phyloP scores from a whole-genome alignment of 2,329 filamentous ascomycete genomes.

The Ophiostoma tasmaniense region DNA sequence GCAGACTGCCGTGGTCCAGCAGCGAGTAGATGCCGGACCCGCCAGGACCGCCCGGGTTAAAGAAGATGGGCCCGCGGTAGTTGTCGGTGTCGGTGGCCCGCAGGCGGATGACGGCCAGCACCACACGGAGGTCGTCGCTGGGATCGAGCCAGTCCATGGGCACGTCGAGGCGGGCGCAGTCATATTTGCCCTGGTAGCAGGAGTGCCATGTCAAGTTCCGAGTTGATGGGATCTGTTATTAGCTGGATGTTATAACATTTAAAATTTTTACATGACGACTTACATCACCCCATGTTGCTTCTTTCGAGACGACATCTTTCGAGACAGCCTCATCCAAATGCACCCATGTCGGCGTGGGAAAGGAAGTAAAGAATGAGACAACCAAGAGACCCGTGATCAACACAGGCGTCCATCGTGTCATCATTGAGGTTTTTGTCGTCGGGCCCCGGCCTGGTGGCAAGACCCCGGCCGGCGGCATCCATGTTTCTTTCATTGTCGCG shows the following conservation, averaged over 20 bases:
- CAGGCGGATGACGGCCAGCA: conserved; percentile 32
- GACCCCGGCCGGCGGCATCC: not conserved
- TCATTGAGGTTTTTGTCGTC: not conserved
- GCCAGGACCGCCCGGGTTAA: conserved; percentile 40
- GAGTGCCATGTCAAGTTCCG: conserved; percentile 28
- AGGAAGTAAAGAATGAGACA: not conserved
- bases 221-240: conserved; percentile 28
- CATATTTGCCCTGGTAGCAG: conserved; percentile 29
- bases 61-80: conserved; percentile 31
- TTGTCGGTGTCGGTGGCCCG: conserved; percentile 25
- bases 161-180: conserved; percentile 33
- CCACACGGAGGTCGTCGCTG: conserved; percentile 27
- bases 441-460: not conserved
- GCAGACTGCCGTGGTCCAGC: not conserved
- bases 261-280: no score
- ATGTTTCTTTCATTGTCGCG: not conserved
- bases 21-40: conserved; percentile 33
- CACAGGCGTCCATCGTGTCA: not conserved
- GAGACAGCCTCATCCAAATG: not conserved
- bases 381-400: not conserved
- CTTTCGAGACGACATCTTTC: not conserved
- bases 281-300: not conserved
- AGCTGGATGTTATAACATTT: no score
- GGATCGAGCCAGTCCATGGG: conserved; percentile 35
- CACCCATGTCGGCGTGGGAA: not conserved